Evolutionary conservation across 192 early-diverging fungal genomes (phyloP).

Genomic region (Backusella psychrophila): DNA sequence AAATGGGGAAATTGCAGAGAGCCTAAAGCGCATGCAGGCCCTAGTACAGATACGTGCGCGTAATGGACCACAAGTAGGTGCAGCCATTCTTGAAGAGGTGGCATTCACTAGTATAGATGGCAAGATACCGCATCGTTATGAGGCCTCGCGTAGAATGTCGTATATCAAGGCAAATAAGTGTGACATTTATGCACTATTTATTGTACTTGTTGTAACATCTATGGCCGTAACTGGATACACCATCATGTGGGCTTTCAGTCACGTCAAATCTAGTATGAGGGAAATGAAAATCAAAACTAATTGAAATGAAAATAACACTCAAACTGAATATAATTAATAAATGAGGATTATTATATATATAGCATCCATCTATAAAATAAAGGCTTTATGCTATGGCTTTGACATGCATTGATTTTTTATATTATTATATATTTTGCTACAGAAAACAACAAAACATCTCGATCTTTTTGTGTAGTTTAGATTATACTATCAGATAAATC

Average conservation of each 20-base stretch:
- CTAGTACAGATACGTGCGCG: conserved; percentile 10
- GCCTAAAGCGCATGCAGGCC: neutral
- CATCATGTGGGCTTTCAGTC: neutral
- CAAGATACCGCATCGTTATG: conserved; percentile 15
- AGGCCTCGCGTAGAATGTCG: conserved; percentile 15
- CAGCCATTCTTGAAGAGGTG: conserved; percentile 23
- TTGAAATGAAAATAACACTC: neutral
- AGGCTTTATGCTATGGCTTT: no score
- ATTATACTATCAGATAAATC: no score
- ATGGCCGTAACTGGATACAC: neutral
- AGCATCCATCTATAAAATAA: no score
- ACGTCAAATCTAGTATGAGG: neutral
- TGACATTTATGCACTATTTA: conserved; percentile 7
- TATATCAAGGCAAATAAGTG: conserved; percentile 18
- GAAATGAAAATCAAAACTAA: neutral
- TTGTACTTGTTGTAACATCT: neutral
- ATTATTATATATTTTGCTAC: no score
- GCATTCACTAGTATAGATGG: conserved; percentile 3
- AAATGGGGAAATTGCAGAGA: neutral
- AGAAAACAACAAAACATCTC: no score
- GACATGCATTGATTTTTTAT: no score
- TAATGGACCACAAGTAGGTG: neutral
- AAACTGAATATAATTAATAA: no score
- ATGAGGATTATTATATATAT: no score
- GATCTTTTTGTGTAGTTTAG: no score